A percentile compares a stretch with the other conserved stretches of the same genome.
phyloP scores from a whole-genome alignment of 306 rosid species.

The Corylus avellana region DNA sequence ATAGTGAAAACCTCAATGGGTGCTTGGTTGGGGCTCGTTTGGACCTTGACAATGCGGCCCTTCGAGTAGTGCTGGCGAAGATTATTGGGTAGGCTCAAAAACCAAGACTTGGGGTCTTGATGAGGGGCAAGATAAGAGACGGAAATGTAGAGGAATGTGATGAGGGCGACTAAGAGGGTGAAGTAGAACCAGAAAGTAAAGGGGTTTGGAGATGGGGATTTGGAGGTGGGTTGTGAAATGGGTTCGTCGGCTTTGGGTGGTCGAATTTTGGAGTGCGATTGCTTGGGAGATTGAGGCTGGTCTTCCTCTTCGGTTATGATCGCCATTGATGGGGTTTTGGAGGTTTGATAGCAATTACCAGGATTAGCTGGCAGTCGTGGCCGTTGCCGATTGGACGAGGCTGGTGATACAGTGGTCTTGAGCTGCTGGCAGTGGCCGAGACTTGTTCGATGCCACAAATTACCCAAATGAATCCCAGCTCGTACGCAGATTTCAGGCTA shows the following conservation, averaged over 20 bases:
- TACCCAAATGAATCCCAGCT: no score
- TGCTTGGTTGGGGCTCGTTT: constrained; percentile 42
- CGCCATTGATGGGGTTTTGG: constrained; percentile 59
- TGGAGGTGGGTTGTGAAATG: constrained; percentile 27
- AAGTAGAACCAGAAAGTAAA: constrained; percentile 88
- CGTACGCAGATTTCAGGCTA: no score
- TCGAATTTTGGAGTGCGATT: constrained; percentile 22
- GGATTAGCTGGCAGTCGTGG: background rate
- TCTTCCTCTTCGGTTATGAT: constrained; percentile 65
- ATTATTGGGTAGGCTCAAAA: constrained; percentile 59
- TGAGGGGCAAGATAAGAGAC: constrained; percentile 46
- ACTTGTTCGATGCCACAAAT: background rate
- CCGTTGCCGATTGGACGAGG: background rate
- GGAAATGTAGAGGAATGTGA: constrained; percentile 50
- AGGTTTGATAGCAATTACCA: constrained; percentile 8
- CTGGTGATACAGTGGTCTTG: background rate
- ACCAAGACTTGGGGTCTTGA: constrained; percentile 71
- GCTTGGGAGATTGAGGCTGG: constrained; percentile 18
- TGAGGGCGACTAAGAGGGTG: constrained; percentile 58
- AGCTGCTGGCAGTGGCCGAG: background rate
- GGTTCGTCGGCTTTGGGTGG: constrained; percentile 30
- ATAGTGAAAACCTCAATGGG: constrained; percentile 66
- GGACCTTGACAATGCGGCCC: constrained; percentile 85
- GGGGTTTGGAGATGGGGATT: constrained; percentile 34
- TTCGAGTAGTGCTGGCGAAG: constrained; percentile 77